Conservation (phyloP, 2,329 filamentous ascomycete genomes). For the Apiospora hydei region DNA sequence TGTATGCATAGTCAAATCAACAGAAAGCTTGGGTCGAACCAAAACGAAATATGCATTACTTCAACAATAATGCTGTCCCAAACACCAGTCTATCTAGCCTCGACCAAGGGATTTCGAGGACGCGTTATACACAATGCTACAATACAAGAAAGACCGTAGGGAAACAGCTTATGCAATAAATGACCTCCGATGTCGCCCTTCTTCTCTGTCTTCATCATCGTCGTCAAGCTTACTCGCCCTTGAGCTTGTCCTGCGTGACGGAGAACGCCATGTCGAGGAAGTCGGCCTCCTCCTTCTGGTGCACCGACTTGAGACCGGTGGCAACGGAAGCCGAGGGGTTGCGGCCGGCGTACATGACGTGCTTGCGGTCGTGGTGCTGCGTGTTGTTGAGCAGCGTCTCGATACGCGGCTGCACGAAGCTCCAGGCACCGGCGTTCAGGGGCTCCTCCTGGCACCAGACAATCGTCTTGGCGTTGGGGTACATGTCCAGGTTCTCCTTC, state of each 20-base stretch:
- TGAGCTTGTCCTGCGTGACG: slow-evolving; percentile 73
- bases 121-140: slow-evolving; percentile 42
- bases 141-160: slow-evolving; percentile 35
- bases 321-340: slow-evolving; percentile 93
- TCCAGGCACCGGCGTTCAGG: slow-evolving; percentile 96
- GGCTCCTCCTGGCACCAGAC: slow-evolving; percentile 99
- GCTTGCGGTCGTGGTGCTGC: slow-evolving; percentile 88
- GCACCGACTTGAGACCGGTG: slow-evolving; percentile 86
- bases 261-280: slow-evolving; percentile 72
- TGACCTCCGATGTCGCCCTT: background rate
- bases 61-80: slow-evolving; percentile 22
- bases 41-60: slow-evolving; percentile 13
- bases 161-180: slow-evolving; percentile 21
- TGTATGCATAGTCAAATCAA: background rate
- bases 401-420: slow-evolving; percentile 94
- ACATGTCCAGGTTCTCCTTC: slow-evolving; percentile 94
- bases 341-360: slow-evolving; percentile 96
- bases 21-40: background rate
- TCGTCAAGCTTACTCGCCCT: slow-evolving; percentile 62
- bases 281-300: slow-evolving; percentile 92
- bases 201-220: no score
- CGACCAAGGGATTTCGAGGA: slow-evolving; percentile 34
- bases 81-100: slow-evolving; percentile 40
- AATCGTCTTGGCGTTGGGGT: slow-evolving; percentile 96
- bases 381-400: slow-evolving; percentile 96